Conservation (phyloP, 495 filamentous ascomycete species). For the Ramalina peruviana region DNA sequence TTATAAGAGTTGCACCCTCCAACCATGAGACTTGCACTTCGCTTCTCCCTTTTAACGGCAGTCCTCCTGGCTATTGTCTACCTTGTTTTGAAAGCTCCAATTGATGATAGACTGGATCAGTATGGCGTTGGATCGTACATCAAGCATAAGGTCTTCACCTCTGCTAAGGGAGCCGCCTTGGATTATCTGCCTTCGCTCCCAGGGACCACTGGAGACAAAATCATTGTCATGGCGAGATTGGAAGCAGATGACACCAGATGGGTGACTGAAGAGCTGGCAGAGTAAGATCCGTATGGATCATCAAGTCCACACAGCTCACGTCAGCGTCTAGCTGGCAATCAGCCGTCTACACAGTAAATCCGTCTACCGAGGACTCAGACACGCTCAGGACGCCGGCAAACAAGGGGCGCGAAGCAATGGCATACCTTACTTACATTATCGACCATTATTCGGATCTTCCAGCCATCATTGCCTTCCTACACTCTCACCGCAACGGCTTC, state of each 20-base stretch:
- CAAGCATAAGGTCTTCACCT: conserved; percentile 19
- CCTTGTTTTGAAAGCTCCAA: conserved; percentile 25
- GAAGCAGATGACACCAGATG: conserved; percentile 28
- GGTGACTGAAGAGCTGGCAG: conserved; percentile 25
- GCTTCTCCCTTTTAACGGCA: conserved; percentile 22
- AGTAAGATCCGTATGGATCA: conserved; percentile 24
- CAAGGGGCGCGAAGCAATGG: conserved; percentile 35
- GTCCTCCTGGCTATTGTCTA: conserved; percentile 23
- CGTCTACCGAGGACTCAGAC: conserved; percentile 24
- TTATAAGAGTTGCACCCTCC: too few species aligned
- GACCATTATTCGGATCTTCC: conserved; percentile 36
- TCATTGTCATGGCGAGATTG: conserved; percentile 28
- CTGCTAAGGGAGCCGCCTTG: not conserved
- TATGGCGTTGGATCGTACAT: conserved; percentile 33
- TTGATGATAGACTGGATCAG: conserved; percentile 30
- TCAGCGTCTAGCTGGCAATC: conserved; percentile 25
- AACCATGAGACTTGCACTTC: conserved; percentile 28
- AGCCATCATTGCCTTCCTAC: conserved; percentile 34
- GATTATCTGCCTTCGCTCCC: conserved; percentile 14
- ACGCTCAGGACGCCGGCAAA: conserved; percentile 23
- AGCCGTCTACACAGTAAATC: conserved; percentile 46
- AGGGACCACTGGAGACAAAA: conserved; percentile 17
- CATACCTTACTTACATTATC: conserved; percentile 38
- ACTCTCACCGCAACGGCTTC: conserved; percentile 29
- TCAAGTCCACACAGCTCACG: conserved; percentile 14